These are phyloP conservation scores for Myriosclerotinia duriaeana DNA, from an alignment of 2,329 filamentous ascomycete genomes.

Conservation along the genomic window DNA sequence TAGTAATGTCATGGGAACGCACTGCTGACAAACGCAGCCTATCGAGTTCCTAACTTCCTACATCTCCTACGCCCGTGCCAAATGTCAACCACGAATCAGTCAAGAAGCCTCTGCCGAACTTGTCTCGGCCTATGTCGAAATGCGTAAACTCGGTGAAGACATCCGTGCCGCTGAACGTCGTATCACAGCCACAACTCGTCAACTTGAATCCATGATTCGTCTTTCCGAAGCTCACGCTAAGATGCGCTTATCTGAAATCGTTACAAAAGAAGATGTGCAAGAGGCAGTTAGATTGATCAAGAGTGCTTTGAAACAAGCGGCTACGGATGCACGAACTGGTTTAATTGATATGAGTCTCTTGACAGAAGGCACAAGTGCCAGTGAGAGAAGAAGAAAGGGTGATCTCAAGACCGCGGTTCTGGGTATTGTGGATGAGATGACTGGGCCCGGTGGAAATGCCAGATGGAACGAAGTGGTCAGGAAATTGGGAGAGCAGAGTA, in stretches of 20 bases:
- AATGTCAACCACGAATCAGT: slow-evolving; percentile 80
- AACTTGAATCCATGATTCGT: slow-evolving; percentile 98
- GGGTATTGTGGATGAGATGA: slow-evolving; percentile 76
- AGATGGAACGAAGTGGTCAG: slow-evolving; percentile 77
- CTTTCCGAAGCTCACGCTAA: slow-evolving; percentile 95
- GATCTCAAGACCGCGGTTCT: slow-evolving; percentile 82
- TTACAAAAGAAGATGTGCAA: slow-evolving; percentile 78
- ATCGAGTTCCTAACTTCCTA: slow-evolving; percentile 95
- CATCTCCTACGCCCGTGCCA: slow-evolving; percentile 90
- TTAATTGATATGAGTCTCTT: slow-evolving; percentile 95
- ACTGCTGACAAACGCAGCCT: slow-evolving; percentile 52
- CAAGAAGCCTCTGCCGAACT: slow-evolving; percentile 79
- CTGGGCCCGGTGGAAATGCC: slow-evolving; percentile 64
- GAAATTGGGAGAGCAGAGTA: slow-evolving; percentile 68
- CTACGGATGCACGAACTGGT: slow-evolving; percentile 87
- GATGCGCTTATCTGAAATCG: slow-evolving; percentile 79
- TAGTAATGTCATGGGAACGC: slow-evolving; percentile 15
- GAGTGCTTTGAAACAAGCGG: slow-evolving; percentile 90
- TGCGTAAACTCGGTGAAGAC: slow-evolving; percentile 89
- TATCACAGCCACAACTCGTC: slow-evolving; percentile 95
- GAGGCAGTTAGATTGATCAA: slow-evolving; percentile 94
- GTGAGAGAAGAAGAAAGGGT: slow-evolving; percentile 77
- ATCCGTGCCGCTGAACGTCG: slow-evolving; percentile 87
- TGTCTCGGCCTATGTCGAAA: slow-evolving; percentile 83
- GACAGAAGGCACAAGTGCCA: slow-evolving; percentile 87